phyloP scores from a whole-genome alignment of 2,329 filamentous ascomycete species.

The Madurella mycetomatis region DNA sequence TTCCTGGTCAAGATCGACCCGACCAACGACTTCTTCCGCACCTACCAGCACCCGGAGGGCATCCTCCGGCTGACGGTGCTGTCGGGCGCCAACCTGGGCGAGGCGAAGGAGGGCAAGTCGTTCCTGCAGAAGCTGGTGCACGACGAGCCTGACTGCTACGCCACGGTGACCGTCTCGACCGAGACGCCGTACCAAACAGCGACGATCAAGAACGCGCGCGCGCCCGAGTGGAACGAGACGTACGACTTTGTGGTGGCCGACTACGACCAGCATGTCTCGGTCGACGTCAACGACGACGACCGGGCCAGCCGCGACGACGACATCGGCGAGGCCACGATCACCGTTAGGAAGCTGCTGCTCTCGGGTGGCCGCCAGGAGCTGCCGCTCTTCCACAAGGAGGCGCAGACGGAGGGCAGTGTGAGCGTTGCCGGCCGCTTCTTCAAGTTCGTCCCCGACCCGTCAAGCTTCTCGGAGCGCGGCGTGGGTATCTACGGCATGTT shows the following conservation, averaged over 20 bases:
- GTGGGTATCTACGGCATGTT: slow-evolving; percentile 36
- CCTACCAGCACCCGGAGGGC: slow-evolving; percentile 41
- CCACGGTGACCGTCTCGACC: slow-evolving; percentile 40
- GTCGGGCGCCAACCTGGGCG: slow-evolving; percentile 35
- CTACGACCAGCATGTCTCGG: slow-evolving; percentile 38
- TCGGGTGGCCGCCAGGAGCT: slow-evolving; percentile 40
- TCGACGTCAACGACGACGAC: slow-evolving; percentile 43
- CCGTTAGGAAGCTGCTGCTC: slow-evolving; percentile 39
- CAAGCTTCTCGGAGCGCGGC: slow-evolving; percentile 29
- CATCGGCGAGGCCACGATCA: slow-evolving; percentile 39
- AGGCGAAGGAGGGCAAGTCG: slow-evolving; percentile 36
- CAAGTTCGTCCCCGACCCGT: slow-evolving; percentile 36
- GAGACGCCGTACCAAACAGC: slow-evolving; percentile 40
- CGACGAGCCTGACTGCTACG: slow-evolving; percentile 45
- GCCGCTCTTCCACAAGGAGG: slow-evolving; percentile 34
- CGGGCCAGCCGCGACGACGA: slow-evolving; percentile 37
- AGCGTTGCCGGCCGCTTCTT: slow-evolving; percentile 38
- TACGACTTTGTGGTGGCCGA: slow-evolving; percentile 45
- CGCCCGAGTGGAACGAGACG: slow-evolving; percentile 45
- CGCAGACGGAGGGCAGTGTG: slow-evolving; percentile 34
- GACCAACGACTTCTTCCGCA: slow-evolving; percentile 45
- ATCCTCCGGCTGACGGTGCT: slow-evolving; percentile 41
- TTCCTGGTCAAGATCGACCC: slow-evolving; percentile 45
- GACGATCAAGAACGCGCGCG: slow-evolving; percentile 35
- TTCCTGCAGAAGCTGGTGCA: slow-evolving; percentile 41